Conservation (phyloP, 2,329 filamentous ascomycete species). For the Xylaria sp. region DNA sequence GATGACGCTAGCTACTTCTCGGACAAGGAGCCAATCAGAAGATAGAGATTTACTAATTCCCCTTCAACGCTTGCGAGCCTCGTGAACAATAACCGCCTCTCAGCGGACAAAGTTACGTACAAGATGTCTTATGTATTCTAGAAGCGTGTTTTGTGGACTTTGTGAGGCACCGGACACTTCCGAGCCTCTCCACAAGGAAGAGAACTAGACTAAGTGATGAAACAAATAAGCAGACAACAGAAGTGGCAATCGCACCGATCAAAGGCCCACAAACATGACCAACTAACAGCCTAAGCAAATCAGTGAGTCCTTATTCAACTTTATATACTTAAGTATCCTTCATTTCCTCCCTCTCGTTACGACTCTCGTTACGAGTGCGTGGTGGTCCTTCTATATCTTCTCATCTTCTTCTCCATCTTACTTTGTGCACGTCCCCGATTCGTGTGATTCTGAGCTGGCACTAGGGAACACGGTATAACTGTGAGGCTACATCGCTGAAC, state of each 20-base stretch:
- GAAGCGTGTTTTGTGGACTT: slow-evolving; percentile 3
- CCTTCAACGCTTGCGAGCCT: slow-evolving; percentile 16
- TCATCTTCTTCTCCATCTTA: background rate
- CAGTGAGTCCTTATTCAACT: slow-evolving; percentile 7
- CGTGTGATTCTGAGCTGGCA: background rate
- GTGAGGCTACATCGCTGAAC: background rate
- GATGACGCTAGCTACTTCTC: slow-evolving; percentile 8
- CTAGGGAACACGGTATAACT: background rate
- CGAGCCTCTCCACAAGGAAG: slow-evolving; percentile 19
- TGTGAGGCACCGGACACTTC: slow-evolving; percentile 5
- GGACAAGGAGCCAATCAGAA: slow-evolving; percentile 25
- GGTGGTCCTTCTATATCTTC: background rate
- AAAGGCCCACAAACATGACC: slow-evolving; percentile 34
- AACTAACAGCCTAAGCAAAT: slow-evolving; percentile 10
- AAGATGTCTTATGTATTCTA: slow-evolving; percentile 6
- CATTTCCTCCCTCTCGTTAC: background rate
- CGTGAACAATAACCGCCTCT: slow-evolving; percentile 4
- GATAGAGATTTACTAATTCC: slow-evolving; percentile 4
- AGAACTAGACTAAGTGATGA: slow-evolving; percentile 10
- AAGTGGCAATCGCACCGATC: slow-evolving; percentile 6
- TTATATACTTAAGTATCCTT: slow-evolving; percentile 2
- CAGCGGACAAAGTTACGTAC: background rate
- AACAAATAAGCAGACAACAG: slow-evolving; percentile 18
- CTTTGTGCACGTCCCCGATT: background rate
- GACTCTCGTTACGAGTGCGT: background rate